Conservation (phyloP, 257 asterid species). For the Striga asiatica region DNA sequence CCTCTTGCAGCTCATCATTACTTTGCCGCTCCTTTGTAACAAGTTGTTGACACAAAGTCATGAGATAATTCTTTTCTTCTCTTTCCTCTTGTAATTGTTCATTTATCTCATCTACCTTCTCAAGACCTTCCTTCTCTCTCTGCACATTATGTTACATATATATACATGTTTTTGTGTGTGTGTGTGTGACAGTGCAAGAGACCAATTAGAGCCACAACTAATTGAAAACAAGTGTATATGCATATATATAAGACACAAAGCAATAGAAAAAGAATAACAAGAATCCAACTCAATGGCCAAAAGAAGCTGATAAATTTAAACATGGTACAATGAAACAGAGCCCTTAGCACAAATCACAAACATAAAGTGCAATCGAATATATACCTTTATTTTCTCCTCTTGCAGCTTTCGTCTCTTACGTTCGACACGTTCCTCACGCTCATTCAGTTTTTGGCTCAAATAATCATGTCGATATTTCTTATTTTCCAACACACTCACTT, state of each 20-base stretch:
- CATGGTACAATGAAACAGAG: background rate
- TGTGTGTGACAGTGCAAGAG: background rate
- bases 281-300: background rate
- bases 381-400: background rate
- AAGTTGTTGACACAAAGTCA: background rate
- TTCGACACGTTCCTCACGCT: background rate
- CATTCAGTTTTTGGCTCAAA: background rate
- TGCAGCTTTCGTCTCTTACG: background rate
- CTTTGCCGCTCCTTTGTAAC: background rate
- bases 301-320: background rate
- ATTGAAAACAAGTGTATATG: no score
- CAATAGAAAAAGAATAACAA: background rate
- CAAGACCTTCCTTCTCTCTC: background rate
- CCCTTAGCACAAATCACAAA: background rate
- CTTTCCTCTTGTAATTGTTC: background rate
- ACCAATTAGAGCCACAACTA: background rate
- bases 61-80: background rate
- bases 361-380: background rate
- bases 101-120: background rate
- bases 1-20: background rate
- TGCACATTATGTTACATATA: background rate
- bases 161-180: no score
- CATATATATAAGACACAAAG: no score
- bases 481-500: background rate
- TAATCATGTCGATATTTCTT: conserved; percentile 1